Evolutionary conservation across 352 stramenopile genomes (phyloP).

Genomic region (Phytophthora crassamura): DNA sequence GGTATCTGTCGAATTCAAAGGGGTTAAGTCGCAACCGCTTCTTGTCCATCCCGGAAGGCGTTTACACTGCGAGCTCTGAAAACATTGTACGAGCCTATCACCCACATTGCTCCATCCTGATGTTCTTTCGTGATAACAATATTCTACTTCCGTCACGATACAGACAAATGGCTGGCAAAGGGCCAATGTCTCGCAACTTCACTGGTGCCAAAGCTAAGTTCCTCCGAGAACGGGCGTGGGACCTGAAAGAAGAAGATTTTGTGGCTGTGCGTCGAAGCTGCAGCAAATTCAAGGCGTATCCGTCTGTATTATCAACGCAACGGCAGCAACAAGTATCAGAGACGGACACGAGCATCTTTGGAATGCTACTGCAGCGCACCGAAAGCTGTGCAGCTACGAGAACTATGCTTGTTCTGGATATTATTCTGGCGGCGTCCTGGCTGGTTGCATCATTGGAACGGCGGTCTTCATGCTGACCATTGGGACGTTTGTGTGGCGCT

Average conservation of each 20-base stretch:
- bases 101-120: neutral
- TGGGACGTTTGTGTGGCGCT: conserved; percentile 12
- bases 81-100: conserved; percentile 5
- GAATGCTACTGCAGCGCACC: neutral
- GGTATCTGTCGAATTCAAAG: neutral
- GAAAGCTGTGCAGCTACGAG: conserved; percentile 18
- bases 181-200: conserved; percentile 9
- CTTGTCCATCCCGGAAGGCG: conserved; percentile 6
- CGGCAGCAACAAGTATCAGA: neutral
- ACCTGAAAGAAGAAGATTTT: conserved; percentile 22
- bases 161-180: conserved; percentile 17
- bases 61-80: conserved; percentile 4
- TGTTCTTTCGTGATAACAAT: neutral
- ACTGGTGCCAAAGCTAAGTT: conserved; percentile 16
- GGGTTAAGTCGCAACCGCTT: conserved; percentile 10
- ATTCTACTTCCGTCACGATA: neutral
- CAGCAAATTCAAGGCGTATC: conserved; percentile 13
- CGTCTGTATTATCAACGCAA: conserved; percentile 10
- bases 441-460: conserved; percentile 19
- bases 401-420: conserved; percentile 4
- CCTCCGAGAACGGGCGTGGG: conserved; percentile 15
- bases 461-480: conserved; percentile 10
- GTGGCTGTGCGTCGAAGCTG: neutral
- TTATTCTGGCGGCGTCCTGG: conserved; percentile 20
- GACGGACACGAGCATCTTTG: neutral